Evolutionary conservation across 192 early-diverging fungal genomes (phyloP).

Genomic region (Coemansia sp.): DNA sequence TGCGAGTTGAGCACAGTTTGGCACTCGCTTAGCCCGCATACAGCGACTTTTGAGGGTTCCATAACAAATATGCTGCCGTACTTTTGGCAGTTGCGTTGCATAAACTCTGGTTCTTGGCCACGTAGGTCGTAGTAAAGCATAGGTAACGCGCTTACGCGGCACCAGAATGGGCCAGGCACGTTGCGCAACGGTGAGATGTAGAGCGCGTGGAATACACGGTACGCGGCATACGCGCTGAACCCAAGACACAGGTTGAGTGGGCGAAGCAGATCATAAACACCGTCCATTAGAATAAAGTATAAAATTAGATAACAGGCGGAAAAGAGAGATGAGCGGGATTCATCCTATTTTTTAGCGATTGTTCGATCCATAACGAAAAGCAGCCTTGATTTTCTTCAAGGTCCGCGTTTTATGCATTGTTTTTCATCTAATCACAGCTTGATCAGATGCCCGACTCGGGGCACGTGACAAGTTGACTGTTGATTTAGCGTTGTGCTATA

Average conservation of each 20-base stretch:
- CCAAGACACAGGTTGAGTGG: not conserved
- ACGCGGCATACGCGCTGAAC: constrained; percentile 26
- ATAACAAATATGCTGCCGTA: constrained; percentile 46
- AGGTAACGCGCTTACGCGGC: constrained; percentile 32
- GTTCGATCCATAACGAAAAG: too few species aligned
- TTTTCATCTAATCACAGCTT: too few species aligned
- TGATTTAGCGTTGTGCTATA: too few species aligned
- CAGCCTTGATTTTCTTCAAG: too few species aligned
- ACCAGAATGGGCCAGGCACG: constrained; percentile 41
- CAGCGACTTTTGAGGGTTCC: constrained; percentile 27
- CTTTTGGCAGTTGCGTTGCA: constrained; percentile 25
- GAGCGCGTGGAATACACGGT: constrained; percentile 26
- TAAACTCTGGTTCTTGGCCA: constrained; percentile 40
- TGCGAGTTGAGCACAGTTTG: constrained; percentile 33
- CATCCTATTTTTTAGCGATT: too few species aligned
- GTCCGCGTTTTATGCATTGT: too few species aligned
- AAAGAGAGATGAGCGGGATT: too few species aligned
- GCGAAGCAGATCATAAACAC: too few species aligned
- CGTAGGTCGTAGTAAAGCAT: constrained; percentile 27
- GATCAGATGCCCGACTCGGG: too few species aligned
- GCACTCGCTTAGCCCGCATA: constrained; percentile 37
- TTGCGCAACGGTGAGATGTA: constrained; percentile 43
- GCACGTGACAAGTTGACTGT: too few species aligned
- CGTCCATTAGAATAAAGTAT: not conserved
- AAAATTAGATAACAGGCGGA: too few species aligned